Evolutionary conservation across 139 green algal species (phyloP).

Genomic region (Desmodesmus armatus): DNA sequence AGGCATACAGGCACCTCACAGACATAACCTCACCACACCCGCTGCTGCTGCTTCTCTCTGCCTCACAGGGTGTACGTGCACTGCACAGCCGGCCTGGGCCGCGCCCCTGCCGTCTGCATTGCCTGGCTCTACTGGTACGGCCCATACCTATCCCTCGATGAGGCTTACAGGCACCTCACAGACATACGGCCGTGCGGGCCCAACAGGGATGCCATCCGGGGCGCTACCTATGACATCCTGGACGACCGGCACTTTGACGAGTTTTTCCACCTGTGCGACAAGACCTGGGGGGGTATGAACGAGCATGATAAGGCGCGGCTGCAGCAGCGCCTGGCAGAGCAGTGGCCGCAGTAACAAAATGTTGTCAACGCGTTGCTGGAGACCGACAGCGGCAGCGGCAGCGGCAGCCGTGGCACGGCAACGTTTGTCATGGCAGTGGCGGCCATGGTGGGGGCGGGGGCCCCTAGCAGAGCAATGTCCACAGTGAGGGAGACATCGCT

Average conservation of each 20-base stretch:
- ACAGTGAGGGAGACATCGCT: too few relatives aligned
- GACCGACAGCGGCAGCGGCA: too few relatives aligned
- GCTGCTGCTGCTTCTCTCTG: not conserved
- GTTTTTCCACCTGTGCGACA: constrained; percentile 43
- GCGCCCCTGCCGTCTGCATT: constrained; percentile 81
- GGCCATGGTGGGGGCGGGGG: too few relatives aligned
- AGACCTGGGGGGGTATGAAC: constrained; percentile 51
- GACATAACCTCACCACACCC: constrained; percentile 51
- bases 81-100: constrained; percentile 82
- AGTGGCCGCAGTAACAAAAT: constrained; percentile 10
- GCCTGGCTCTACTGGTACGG: constrained; percentile 75
- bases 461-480: not conserved
- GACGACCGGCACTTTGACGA: constrained; percentile 48
- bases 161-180: constrained; percentile 81
- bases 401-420: not conserved
- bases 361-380: too few relatives aligned
- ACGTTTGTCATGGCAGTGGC: not conserved
- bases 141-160: constrained; percentile 64
- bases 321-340: constrained; percentile 10
- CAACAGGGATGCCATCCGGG: constrained; percentile 82
- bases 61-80: constrained; percentile 77
- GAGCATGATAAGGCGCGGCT: constrained; percentile 27
- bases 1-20: constrained; percentile 81
- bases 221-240: constrained; percentile 77
- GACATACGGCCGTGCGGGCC: constrained; percentile 85